Evolutionary conservation across 495 filamentous ascomycete species (phyloP), one percentile per base, ranked within the genome.

Genomic region (Letharia lupina): DNA sequence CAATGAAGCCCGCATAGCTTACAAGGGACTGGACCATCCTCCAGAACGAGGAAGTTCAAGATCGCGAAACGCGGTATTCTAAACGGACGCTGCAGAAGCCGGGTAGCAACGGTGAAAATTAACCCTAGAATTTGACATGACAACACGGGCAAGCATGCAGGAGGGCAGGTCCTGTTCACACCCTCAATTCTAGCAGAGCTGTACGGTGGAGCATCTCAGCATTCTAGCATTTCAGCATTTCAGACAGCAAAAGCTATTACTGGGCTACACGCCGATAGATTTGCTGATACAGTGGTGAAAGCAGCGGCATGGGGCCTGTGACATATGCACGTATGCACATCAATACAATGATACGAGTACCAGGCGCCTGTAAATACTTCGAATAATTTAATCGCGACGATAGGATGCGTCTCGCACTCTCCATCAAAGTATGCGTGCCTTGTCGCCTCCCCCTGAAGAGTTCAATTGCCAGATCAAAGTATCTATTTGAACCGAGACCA

Each of bases 1-100:
- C 57, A 60, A 42, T 50, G 31, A 35, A 57, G 56, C 57, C 33
- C 42, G 57, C 64, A 65, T 65, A 45, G 57, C 57, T 65, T 20
- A 33, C 5, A 31, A 37, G 13, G 44, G 41, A 56, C 52, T 9
- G 31, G 31, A 33, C 52, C 28, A 56, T 56, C 31, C 12, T 13
- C 3, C 9, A 44, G 23, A 28, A 28, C 23, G 23, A 28, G 10
- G 41, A 12, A 44, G 44, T 18, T n/a, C 11, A 63, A 44, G 37
- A 28, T 23, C 62, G 50, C 39, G 62, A 45, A 41, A 57, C 62
- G 62, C 48, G 47, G 16, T 23, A 4, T 18, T 48, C 10, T 23
- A 28, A 28, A 28, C 23, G 23, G 18, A 4, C 45, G 20, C 3
- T 8, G 35, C 28, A 40, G 16, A 3, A 31, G 50, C 50, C 62